Evolutionary conservation across 2,329 filamentous ascomycete species (phyloP), one percentile per base, ranked within the genome.

Genomic region (Rhynchosporium secalis): DNA sequence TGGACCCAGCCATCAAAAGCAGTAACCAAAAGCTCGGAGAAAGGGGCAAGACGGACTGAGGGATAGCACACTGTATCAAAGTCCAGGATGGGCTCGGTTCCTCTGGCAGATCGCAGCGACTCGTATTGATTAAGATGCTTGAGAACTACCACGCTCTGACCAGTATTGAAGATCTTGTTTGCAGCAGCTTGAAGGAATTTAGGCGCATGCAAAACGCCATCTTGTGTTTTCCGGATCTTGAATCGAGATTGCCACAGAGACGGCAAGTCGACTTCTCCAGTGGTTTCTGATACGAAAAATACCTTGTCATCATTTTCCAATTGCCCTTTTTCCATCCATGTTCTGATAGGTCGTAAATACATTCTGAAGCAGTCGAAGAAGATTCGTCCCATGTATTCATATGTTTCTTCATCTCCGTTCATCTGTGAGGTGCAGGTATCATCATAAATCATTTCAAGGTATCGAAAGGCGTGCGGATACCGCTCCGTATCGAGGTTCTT

Each of bases 121-220:
- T 78, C 73, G 63, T 83, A 79, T 60, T 82, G 79, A 46, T 86
- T 85, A 10, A 96, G 79, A 54, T 88, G 84, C 64, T 87, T 88
- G n/a, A 97, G 77, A 49, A 97, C 89, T 1, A 95, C 85, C 60
- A 95, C 87, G 69, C 89, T 96, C 75, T 97, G 97, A 0, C 94
- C 94, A 1, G 91, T 88, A 1, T 88, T 92, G 70, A 96, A 94
- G 43, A 97, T 91, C 65, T 87, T 89, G 29, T 79, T 77, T 0
- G 85, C 86, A 1, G 87, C 84, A 2, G 87, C 82, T 45, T 87
- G 84, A 4, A 97, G 80, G 67, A 96, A 97, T 2, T 78, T 81
- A 0, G 94, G 93, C 0, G 88, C 87, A 69, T 89, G 86, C 1
- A 92, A 74, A 1, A 77, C 76, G 15, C 87, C 86, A 47, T 85